Conservation (phyloP, 805 yeast species). For the Yarrowia sp. region DNA sequence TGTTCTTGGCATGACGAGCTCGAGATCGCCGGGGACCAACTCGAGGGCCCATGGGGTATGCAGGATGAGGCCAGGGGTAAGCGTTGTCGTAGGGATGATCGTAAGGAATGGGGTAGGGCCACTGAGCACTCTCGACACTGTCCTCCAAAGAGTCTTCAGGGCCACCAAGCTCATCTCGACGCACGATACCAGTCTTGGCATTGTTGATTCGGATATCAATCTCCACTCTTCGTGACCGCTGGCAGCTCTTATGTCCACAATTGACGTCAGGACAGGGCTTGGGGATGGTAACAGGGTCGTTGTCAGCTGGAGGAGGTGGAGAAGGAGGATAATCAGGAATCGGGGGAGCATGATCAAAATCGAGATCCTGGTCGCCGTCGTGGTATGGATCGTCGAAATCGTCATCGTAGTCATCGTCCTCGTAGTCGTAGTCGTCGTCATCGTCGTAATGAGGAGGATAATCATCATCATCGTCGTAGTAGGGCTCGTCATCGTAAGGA, state of each 20-base stretch:
- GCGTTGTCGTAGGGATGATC: slow-evolving; percentile 2
- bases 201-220: slow-evolving; percentile 14
- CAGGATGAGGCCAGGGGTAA: slow-evolving; percentile 14
- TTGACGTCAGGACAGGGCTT: slow-evolving; percentile 7
- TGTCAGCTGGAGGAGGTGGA: not conserved
- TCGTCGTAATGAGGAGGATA: not conserved
- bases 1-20: not conserved
- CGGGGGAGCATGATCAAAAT: slow-evolving; percentile 12
- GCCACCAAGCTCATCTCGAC: slow-evolving; percentile 2
- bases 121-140: not conserved
- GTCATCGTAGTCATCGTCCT: slow-evolving; percentile 8
- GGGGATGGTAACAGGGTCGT: not conserved
- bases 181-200: not conserved
- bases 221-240: not conserved
- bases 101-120: not conserved
- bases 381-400: slow-evolving; percentile 17
- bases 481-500: not conserved
- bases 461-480: slow-evolving; percentile 4
- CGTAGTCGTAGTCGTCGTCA: slow-evolving; percentile 8
- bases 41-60: not conserved
- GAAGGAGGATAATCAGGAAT: not conserved
- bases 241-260: slow-evolving; percentile 13
- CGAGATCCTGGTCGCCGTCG: slow-evolving; percentile 2
- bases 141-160: not conserved
- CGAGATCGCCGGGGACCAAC: slow-evolving; percentile 8